Evolutionary conservation across 768 basidiomycete genomes (phyloP).

Genomic region (Phylloporus sp.): DNA sequence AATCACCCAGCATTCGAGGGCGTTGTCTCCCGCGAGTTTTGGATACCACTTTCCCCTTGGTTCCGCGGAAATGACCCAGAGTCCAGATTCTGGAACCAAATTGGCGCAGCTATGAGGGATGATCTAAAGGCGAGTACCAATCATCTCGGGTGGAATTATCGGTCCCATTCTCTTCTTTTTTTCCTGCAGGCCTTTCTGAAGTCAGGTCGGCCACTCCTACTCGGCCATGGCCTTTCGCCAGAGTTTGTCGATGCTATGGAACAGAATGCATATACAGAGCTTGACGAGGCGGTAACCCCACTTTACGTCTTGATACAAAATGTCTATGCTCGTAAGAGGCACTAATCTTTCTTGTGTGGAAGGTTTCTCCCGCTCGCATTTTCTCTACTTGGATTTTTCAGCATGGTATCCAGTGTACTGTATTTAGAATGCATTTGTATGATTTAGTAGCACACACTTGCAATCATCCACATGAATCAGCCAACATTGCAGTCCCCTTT

Average conservation of each 20-base stretch:
- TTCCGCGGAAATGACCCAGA: constrained; percentile 20
- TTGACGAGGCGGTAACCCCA: constrained; percentile 42
- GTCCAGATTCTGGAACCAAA: constrained; percentile 35
- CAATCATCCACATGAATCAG: neutral
- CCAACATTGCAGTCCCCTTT: no score
- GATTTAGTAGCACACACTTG: neutral
- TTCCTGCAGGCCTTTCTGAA: constrained; percentile 54
- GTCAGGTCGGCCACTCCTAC: constrained; percentile 63
- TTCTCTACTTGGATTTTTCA: constrained; percentile 7
- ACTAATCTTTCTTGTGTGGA: constrained; percentile 8
- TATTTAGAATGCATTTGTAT: constrained; percentile 17
- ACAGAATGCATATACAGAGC: constrained; percentile 46
- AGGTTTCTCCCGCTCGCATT: neutral
- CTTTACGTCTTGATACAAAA: constrained; percentile 56
- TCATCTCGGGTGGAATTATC: neutral
- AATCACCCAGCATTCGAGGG: constrained; percentile 57
- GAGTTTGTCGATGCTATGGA: constrained; percentile 53
- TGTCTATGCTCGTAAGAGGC: constrained; percentile 48
- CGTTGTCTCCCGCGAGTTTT: constrained; percentile 54
- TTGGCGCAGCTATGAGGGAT: constrained; percentile 50
- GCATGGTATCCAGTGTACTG: constrained; percentile 20
- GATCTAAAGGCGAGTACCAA: constrained; percentile 48
- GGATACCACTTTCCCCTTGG: constrained; percentile 60
- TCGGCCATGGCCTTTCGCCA: constrained; percentile 57
- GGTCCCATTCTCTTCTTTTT: neutral